Evolutionary conservation across 2,329 filamentous ascomycete species (phyloP), one percentile per base, ranked within the genome.

Genomic region (Talaromyces pinophilus): DNA sequence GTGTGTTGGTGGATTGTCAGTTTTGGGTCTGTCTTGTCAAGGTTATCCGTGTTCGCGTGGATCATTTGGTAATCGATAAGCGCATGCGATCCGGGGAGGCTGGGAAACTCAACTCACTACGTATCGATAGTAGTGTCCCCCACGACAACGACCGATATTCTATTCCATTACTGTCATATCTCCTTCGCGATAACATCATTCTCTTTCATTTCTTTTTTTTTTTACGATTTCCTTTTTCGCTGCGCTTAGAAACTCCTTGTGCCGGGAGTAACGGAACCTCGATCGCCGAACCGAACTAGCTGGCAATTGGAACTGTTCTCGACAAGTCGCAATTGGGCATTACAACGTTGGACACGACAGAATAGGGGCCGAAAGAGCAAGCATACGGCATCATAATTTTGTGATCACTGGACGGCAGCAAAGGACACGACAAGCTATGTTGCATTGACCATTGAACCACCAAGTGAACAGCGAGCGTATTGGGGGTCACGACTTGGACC

Each of bases 51-150:
- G 62, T 64, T 60, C 62, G 62, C 63, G 66, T 67, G 62, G 66
- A 60, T 64, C 66, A 59, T 40, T 59, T 52, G 57, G 59, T 57
- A 64, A 64, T 67, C 61, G 65, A 59, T 67, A 60, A 63, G 63
- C 66, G 50, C 40, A 64, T 55, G 59, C 60, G 59, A 65, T 66
- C 55, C 52, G 42, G 40, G 59, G 66, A 69, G 60, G 62, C 64
- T 61, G 35, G 62, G 66, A 35, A 50, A 40, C 30, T 54, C 52
- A 40, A 50, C 62, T 35, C 25, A 59, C 46, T n/a, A 33, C 25
- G 7, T 48, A 19, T 65, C 54, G 61, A 59, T 50, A 57, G 22
- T 17, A 54, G 33, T 55, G 57, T 42, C 25, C 59, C 38, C 42
- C 54, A 61, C 60, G 54, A 54, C 63, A 59, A 66, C 67, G 60